Evolutionary conservation across 805 yeast species (phyloP).

Genomic region (Cyberlindnera euphorbiiphila): DNA sequence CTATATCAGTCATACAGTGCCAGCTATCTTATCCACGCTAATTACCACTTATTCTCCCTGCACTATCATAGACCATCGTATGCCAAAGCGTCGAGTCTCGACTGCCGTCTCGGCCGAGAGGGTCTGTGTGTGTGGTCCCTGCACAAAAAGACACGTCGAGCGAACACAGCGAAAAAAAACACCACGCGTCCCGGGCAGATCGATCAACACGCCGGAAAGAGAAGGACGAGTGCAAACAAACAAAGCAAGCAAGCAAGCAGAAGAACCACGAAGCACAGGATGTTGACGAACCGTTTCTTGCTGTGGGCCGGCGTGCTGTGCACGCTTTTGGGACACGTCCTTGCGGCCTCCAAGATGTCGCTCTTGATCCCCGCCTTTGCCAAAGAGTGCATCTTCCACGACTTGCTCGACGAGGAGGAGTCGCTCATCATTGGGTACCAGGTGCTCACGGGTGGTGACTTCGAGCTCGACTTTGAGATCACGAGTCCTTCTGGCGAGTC

Average conservation of each 20-base stretch:
- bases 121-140: neutral
- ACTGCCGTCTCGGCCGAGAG: no score
- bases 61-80: no score
- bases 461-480: slow-evolving; percentile 61
- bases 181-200: no score
- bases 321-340: slow-evolving; percentile 3
- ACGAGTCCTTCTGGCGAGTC: slow-evolving; percentile 49
- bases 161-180: slow-evolving; percentile 1
- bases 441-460: slow-evolving; percentile 61
- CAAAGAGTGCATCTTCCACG: slow-evolving; percentile 41
- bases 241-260: neutral
- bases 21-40: no score
- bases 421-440: slow-evolving; percentile 40
- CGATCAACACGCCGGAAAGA: no score
- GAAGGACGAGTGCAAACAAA: neutral
- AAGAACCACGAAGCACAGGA: neutral
- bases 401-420: slow-evolving; percentile 34
- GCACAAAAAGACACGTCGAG: slow-evolving; percentile 11
- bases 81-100: neutral
- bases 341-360: slow-evolving; percentile 24
- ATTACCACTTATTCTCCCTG: no score
- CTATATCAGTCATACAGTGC: no score
- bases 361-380: slow-evolving; percentile 33
- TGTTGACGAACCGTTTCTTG: slow-evolving; percentile 7
- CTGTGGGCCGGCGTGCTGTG: slow-evolving; percentile 9